These are phyloP conservation scores for Kluyveromyces aestuarii DNA, from an alignment of 805 yeast genomes.

Conservation along the genomic window DNA sequence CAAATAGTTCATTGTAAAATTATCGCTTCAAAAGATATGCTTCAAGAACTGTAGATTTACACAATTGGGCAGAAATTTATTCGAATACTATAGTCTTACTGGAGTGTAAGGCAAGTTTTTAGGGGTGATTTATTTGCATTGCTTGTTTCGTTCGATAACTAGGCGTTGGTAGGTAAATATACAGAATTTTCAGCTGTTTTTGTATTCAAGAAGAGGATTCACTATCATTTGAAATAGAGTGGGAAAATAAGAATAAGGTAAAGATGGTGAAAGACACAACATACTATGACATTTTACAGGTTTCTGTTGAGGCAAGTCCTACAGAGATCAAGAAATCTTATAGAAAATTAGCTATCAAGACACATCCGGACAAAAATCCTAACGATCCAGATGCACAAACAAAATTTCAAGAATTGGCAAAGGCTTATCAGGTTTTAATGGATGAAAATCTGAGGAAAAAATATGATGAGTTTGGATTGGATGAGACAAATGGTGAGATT, in stretches of 20 bases:
- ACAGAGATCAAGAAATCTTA: slow-evolving; percentile 89
- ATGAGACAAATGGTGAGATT: slow-evolving; percentile 24
- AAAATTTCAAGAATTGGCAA: slow-evolving; percentile 66
- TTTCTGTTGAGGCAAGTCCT: slow-evolving; percentile 59
- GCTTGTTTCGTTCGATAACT: too few relatives aligned
- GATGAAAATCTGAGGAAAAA: slow-evolving; percentile 58
- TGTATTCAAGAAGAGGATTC: too few relatives aligned
- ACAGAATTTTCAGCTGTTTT: too few relatives aligned
- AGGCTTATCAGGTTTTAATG: slow-evolving; percentile 72
- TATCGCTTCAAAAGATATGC: too few relatives aligned
- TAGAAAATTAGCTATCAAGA: slow-evolving; percentile 76
- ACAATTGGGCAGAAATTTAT: too few relatives aligned
- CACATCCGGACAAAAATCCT: slow-evolving; percentile 97
- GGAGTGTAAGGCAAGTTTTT: too few relatives aligned
- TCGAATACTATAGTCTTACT: too few relatives aligned
- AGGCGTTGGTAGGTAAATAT: too few relatives aligned
- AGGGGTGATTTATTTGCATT: too few relatives aligned
- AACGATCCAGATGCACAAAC: slow-evolving; percentile 83
- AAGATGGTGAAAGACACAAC: slow-evolving; percentile 75
- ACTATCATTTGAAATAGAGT: background rate
- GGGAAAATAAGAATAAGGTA: background rate
- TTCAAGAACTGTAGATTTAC: too few relatives aligned
- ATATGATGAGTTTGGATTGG: slow-evolving; percentile 84
- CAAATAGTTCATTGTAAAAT: too few relatives aligned
- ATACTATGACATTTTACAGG: slow-evolving; percentile 76